These are phyloP conservation scores for Dissoconium aciculare DNA, from an alignment of 2,329 filamentous ascomycete genomes.

Conservation along the genomic window DNA sequence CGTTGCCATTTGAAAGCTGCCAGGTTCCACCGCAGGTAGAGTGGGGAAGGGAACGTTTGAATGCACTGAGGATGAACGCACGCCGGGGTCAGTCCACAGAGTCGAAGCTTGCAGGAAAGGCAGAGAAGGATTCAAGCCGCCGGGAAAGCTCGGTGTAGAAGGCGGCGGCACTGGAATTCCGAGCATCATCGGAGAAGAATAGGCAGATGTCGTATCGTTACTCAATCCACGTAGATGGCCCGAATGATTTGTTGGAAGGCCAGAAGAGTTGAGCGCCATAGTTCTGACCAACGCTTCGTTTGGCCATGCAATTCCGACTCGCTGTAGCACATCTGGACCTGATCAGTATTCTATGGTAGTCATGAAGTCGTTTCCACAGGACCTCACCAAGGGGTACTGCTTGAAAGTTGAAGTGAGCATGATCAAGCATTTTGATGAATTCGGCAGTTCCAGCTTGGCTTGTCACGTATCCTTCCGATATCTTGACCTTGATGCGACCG, in stretches of 20 bases:
- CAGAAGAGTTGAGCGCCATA: background rate
- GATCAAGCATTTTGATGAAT: constrained; percentile 54
- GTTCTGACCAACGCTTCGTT: constrained; percentile 28
- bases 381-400: constrained; percentile 59
- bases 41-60: constrained; percentile 8
- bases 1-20: too few species aligned
- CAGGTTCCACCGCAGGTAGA: too few species aligned
- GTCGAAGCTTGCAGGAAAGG: too few species aligned
- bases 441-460: constrained; percentile 13
- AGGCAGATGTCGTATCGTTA: constrained; percentile 4
- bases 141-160: constrained; percentile 8
- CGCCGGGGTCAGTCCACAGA: constrained; percentile 6
- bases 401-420: constrained; percentile 69
- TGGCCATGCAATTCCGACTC: constrained; percentile 64
- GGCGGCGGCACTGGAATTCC: constrained; percentile 10
- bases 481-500: constrained; percentile 60
- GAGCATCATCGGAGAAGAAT: constrained; percentile 5
- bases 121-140: background rate
- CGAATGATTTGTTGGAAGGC: background rate
- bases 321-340: constrained; percentile 52
- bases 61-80: constrained; percentile 14
- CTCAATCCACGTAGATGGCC: constrained; percentile 10
- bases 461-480: constrained; percentile 52
- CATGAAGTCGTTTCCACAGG: background rate
- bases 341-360: constrained; percentile 2